phyloP scores from a whole-genome alignment of 2,329 filamentous ascomycete genomes.

The Metarhizium robertsii region DNA sequence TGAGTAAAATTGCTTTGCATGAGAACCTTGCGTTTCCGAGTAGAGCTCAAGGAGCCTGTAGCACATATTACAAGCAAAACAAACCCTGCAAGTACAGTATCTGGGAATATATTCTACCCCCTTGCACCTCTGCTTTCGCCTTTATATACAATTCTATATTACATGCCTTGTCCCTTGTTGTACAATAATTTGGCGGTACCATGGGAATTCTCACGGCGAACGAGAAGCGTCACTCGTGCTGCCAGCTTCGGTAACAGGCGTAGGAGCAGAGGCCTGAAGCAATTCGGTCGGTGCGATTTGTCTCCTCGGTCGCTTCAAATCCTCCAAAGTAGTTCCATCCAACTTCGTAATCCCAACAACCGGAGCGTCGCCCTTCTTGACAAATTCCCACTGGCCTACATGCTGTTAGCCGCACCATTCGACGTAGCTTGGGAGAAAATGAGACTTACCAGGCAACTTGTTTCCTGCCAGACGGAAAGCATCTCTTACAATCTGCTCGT shows the following conservation, averaged over 20 bases:
- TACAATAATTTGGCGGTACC: not conserved
- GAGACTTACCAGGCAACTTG: conserved; percentile 74
- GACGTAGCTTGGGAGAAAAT: not conserved
- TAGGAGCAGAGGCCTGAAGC: conserved; percentile 23
- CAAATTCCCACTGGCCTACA: conserved; percentile 78
- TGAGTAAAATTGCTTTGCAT: no score
- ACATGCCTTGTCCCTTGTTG: not conserved
- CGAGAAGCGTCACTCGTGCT: conserved; percentile 24
- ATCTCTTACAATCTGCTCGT: conserved; percentile 90
- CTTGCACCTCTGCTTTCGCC: not conserved
- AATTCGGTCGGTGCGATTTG: conserved; percentile 42
- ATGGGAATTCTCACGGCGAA: conserved; percentile 12
- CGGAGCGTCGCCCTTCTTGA: conserved; percentile 81
- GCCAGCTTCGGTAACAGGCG: conserved; percentile 22
- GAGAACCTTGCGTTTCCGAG: no score
- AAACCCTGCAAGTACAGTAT: no score
- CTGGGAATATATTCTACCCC: not conserved
- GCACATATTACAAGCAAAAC: no score
- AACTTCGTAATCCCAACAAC: conserved; percentile 91
- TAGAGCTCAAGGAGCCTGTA: no score
- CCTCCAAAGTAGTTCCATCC: conserved; percentile 72
- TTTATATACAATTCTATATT: not conserved
- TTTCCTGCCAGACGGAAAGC: conserved; percentile 89
- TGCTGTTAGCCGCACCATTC: conserved; percentile 4
- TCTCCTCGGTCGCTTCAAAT: conserved; percentile 71